phyloP scores from a whole-genome alignment of 257 asterid genomes.

The Nicotiana tomentosiformis region DNA sequence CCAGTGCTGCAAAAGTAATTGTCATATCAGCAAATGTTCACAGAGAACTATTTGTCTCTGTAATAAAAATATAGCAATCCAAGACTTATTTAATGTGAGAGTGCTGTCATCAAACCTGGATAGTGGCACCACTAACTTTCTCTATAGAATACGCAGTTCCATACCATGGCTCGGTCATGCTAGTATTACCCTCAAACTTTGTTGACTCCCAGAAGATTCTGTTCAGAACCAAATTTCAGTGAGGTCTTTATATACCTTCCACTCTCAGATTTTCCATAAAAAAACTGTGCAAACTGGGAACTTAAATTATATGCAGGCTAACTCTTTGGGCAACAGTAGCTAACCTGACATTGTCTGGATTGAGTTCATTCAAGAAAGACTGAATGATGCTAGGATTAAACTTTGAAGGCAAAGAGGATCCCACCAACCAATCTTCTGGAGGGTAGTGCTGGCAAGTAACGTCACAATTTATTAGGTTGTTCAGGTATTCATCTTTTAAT shows the following conservation, averaged over 20 bases:
- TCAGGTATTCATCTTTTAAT: neutral
- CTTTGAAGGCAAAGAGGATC: constrained; percentile 81
- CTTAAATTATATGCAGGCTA: neutral
- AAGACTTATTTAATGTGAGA: neutral
- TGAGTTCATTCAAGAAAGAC: constrained; percentile 74
- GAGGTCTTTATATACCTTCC: neutral
- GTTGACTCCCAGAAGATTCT: constrained; percentile 97
- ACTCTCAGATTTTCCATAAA: neutral
- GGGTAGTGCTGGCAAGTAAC: constrained; percentile 63
- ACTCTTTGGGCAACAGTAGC: constrained; percentile 6
- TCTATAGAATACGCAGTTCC: constrained; percentile 80
- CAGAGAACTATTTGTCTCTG: neutral
- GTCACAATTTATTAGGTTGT: constrained; percentile 7
- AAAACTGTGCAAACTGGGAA: neutral
- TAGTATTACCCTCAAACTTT: constrained; percentile 66
- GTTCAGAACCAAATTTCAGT: constrained; percentile 13
- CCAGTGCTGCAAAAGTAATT: constrained; percentile 60
- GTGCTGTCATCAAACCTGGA: constrained; percentile 58
- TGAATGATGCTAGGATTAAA: constrained; percentile 48
- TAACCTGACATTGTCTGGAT: constrained; percentile 63
- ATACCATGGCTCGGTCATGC: constrained; percentile 84
- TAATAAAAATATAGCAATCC: constrained; percentile 6
- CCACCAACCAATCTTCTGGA: constrained; percentile 89
- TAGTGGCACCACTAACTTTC: constrained; percentile 46
- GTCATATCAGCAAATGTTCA: neutral